phyloP scores from a whole-genome alignment of 805 yeast genomes.

The Yamadazyma philogaea region DNA sequence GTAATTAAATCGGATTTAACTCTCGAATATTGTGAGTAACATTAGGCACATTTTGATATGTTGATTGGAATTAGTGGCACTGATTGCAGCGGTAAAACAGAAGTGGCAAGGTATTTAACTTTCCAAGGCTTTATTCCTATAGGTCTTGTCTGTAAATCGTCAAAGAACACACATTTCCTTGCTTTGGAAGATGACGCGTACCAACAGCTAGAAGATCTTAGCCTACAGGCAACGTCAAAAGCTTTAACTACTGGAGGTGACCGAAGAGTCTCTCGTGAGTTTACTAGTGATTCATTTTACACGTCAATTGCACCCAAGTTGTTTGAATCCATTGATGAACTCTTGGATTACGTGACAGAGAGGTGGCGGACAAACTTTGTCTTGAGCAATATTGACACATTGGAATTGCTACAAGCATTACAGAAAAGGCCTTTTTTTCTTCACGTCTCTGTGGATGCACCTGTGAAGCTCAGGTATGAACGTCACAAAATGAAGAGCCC shows the following conservation, averaged over 20 bases:
- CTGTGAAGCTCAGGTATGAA: constrained; percentile 47
- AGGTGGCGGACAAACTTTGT: constrained; percentile 67
- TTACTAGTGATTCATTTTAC: background rate
- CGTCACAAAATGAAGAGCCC: constrained; percentile 21
- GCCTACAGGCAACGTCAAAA: background rate
- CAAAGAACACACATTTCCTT: background rate
- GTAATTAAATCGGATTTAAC: too few relatives aligned
- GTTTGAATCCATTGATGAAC: constrained; percentile 41
- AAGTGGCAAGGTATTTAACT: constrained; percentile 55
- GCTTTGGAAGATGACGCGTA: background rate
- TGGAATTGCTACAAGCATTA: constrained; percentile 43
- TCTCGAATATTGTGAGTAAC: too few relatives aligned
- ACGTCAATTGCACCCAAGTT: constrained; percentile 10
- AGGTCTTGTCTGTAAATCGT: constrained; percentile 6
- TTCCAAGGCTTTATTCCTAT: constrained; percentile 50
- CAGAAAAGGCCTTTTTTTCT: constrained; percentile 78
- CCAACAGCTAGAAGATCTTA: background rate
- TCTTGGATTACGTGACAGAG: constrained; percentile 60
- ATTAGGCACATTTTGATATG: constrained; percentile 45
- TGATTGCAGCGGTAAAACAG: constrained; percentile 61
- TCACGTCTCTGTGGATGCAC: constrained; percentile 76
- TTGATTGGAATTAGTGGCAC: constrained; percentile 75
- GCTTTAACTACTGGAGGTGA: background rate
- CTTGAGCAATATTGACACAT: constrained; percentile 45
- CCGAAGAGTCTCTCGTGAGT: background rate